Conservation (phyloP, 2,329 filamentous ascomycete species). For the Magnaporthiopsis rhizophila region DNA sequence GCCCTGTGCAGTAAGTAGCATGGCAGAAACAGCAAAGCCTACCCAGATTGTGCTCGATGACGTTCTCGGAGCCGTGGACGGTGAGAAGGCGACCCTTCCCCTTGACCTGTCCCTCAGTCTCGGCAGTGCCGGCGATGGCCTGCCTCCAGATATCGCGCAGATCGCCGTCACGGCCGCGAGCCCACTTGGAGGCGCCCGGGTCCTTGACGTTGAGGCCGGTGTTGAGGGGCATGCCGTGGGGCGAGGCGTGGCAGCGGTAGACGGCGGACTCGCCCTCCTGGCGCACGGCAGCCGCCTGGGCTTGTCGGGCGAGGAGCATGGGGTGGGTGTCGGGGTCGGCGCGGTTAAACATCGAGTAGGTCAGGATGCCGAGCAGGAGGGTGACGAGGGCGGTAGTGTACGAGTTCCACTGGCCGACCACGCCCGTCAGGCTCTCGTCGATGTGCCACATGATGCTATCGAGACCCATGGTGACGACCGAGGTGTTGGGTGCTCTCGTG, state of each 20-base stretch:
- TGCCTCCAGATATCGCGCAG: slow-evolving; percentile 84
- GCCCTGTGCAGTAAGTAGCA: background rate
- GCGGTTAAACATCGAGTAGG: slow-evolving; percentile 62
- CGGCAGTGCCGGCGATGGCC: slow-evolving; percentile 55
- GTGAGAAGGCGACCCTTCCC: slow-evolving; percentile 68
- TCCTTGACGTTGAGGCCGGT: slow-evolving; percentile 77
- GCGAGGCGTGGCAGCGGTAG: slow-evolving; percentile 76
- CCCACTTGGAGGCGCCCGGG: slow-evolving; percentile 72
- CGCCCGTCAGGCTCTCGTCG: slow-evolving; percentile 60
- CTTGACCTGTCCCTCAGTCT: slow-evolving; percentile 49
- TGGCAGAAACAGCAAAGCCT: slow-evolving; percentile 14
- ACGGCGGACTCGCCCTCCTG: slow-evolving; percentile 78
- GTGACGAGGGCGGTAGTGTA: slow-evolving; percentile 68
- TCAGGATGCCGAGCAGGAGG: slow-evolving; percentile 56
- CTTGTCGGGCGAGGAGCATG: slow-evolving; percentile 79
- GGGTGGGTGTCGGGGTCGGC: slow-evolving; percentile 88
- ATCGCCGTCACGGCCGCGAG: slow-evolving; percentile 76
- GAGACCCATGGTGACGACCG: slow-evolving; percentile 31
- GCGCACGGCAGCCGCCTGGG: slow-evolving; percentile 68
- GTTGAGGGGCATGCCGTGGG: slow-evolving; percentile 76
- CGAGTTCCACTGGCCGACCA: slow-evolving; percentile 74
- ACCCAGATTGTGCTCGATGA: slow-evolving; percentile 64
- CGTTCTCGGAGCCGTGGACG: slow-evolving; percentile 66
- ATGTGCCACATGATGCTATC: slow-evolving; percentile 56
- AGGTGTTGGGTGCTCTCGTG: background rate